Percentiles rank a stretch among this genome's conserved stretches.
These are phyloP conservation scores for Eutrema yunnanense DNA, from an alignment of 345 rosid species.

Conservation along the genomic window DNA sequence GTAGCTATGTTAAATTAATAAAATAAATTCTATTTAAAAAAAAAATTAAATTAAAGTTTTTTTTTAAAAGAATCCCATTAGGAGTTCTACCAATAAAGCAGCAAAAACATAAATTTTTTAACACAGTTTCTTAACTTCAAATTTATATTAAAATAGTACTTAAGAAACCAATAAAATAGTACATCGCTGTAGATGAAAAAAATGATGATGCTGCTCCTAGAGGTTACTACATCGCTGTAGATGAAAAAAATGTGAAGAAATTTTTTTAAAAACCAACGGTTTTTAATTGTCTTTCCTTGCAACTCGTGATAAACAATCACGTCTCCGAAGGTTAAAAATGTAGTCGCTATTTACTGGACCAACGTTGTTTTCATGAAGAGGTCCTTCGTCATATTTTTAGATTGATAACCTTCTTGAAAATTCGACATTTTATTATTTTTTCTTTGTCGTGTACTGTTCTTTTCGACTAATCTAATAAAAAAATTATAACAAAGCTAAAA, in stretches of 20 bases:
- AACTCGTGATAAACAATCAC: slow-evolving; percentile 1
- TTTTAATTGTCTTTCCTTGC: neutral
- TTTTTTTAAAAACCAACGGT: neutral
- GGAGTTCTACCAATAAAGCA: too few relatives aligned
- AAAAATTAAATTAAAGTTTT: too few relatives aligned
- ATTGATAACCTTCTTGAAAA: slow-evolving; percentile 14
- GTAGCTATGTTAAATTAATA: too few relatives aligned
- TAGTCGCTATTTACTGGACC: slow-evolving; percentile 2
- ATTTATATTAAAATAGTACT: too few relatives aligned
- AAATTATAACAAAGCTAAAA: neutral
- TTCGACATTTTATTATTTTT: neutral
- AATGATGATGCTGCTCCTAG: too few relatives aligned
- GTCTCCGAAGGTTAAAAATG: slow-evolving; percentile 1
- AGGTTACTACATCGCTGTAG: neutral
- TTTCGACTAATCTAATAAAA: neutral
- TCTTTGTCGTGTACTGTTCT: slow-evolving; percentile 5
- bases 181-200: too few relatives aligned
- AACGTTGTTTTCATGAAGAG: slow-evolving; percentile 16
- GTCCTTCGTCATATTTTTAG: neutral
- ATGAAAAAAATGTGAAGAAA: too few relatives aligned
- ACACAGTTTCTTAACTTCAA: too few relatives aligned
- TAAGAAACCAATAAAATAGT: too few relatives aligned
- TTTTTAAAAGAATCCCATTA: too few relatives aligned
- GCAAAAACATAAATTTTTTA: too few relatives aligned
- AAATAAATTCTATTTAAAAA: too few relatives aligned